These are phyloP conservation scores for Fomitopsis serialis DNA, from an alignment of 768 basidiomycete genomes.

Conservation along the genomic window DNA sequence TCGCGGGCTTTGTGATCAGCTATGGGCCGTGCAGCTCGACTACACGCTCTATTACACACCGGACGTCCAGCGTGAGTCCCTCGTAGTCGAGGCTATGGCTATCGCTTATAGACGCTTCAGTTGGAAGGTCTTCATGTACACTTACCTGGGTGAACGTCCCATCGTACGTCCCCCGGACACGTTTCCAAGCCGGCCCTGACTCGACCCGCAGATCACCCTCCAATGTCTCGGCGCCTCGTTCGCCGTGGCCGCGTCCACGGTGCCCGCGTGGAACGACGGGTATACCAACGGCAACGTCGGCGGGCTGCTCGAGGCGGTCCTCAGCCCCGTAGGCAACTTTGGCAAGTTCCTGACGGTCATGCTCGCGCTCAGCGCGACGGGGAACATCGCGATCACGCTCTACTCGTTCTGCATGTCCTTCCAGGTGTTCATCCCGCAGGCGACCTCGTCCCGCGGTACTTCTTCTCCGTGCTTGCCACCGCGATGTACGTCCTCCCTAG, in stretches of 20 bases:
- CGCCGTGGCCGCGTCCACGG: slow-evolving; percentile 46
- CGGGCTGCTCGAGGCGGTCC: slow-evolving; percentile 57
- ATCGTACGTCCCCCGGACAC: slow-evolving; percentile 40
- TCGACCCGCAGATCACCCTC: slow-evolving; percentile 27
- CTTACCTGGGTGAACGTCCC: slow-evolving; percentile 55
- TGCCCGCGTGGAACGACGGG: slow-evolving; percentile 51
- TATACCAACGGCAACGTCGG: slow-evolving; percentile 54
- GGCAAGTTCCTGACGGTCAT: slow-evolving; percentile 70
- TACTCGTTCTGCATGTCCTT: slow-evolving; percentile 77
- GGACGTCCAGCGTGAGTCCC: slow-evolving; percentile 45
- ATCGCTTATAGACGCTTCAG: too few species aligned
- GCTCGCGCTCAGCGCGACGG: slow-evolving; percentile 70
- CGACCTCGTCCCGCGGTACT: slow-evolving; percentile 60
- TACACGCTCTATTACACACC: slow-evolving; percentile 69
- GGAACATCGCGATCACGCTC: slow-evolving; percentile 77
- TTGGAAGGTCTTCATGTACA: slow-evolving; percentile 55
- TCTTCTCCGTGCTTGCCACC: slow-evolving; percentile 61
- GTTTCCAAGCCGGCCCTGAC: slow-evolving; percentile 8
- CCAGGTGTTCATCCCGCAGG: slow-evolving; percentile 60
- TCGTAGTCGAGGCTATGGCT: neutral
- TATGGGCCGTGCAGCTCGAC: slow-evolving; percentile 62
- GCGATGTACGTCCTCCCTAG: slow-evolving; percentile 57
- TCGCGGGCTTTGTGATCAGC: slow-evolving; percentile 71
- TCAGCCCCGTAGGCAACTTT: slow-evolving; percentile 57
- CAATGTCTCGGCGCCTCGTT: slow-evolving; percentile 67